Evolutionary conservation across 2,329 filamentous ascomycete species (phyloP).

Genomic region (Calonectria pteridis): DNA sequence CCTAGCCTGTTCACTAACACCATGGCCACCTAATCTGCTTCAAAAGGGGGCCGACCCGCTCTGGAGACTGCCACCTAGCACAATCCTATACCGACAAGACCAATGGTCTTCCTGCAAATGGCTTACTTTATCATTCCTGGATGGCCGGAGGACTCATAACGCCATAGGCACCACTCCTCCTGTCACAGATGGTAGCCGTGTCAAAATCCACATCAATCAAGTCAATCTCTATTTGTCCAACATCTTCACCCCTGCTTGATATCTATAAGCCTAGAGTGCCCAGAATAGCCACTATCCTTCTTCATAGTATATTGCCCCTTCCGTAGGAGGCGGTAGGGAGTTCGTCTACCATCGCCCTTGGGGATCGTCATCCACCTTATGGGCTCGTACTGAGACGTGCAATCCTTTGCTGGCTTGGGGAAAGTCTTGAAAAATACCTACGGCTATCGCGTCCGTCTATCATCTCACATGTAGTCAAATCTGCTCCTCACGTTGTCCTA

Average conservation of each 20-base stretch:
- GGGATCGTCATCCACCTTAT: slow-evolving; percentile 83
- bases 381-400: slow-evolving; percentile 80
- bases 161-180: slow-evolving; percentile 49
- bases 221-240: slow-evolving; percentile 74
- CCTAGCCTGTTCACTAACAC: not conserved
- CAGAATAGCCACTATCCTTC: slow-evolving; percentile 61
- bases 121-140: slow-evolving; percentile 5
- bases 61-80: not conserved
- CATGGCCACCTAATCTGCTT: not conserved
- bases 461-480: too few relatives aligned
- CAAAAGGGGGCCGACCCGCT: not conserved
- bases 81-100: too few relatives aligned
- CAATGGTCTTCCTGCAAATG: slow-evolving; percentile 11
- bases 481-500: too few relatives aligned
- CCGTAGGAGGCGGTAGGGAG: slow-evolving; percentile 72
- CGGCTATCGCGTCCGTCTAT: slow-evolving; percentile 78
- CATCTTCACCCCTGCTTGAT: slow-evolving; percentile 75
- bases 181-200: slow-evolving; percentile 74
- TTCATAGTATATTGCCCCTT: slow-evolving; percentile 78
- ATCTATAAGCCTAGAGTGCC: slow-evolving; percentile 66
- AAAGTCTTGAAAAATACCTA: slow-evolving; percentile 73
- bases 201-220: slow-evolving; percentile 84
- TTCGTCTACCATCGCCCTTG: slow-evolving; percentile 67
- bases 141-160: too few relatives aligned
- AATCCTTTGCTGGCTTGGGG: slow-evolving; percentile 79